Base-by-base conservation (phyloP, 352 stramenopile genomes). In the Globisporangium paroecandrum region DNA sequence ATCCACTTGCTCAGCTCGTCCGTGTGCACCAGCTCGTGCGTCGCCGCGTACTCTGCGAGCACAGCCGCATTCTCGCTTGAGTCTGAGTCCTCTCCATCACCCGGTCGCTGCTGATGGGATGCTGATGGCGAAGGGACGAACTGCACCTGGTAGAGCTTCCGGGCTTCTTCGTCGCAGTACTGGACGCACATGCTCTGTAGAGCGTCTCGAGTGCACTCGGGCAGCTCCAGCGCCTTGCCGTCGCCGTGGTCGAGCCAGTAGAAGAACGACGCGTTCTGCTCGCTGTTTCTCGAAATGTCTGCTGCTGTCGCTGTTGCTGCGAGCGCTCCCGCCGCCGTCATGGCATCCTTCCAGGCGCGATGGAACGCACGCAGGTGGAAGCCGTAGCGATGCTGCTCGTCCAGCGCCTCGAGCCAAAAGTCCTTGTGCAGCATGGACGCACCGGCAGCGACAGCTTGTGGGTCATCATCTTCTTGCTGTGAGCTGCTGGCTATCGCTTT, bases 371-470 rank as follows among this genome's bases (percentile, higher is more conserved):
- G 82, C 36, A 93, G 56, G 57, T 93, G 72, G 64, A 87, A 88
- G 3, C 84, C 84, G 66, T 93, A 93, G 59, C 84, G 84, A 32
- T 93, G 84, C 47, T 88, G 80, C n/a, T 71, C 47, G 69, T 93
- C 84, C 34, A 91, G 74, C 13, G 81, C 83, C 58, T 93, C 84
- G 15, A 93, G 77, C 84, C 84, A 91, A 58, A 91, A 93, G 54
- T 90, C 84, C 43, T 78, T 79, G 65, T 92, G 82, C 54, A 92
- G 71, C 15, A 90, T 82, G 15, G 78, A 20, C 15, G 62, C 34
- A 22, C 34, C 53, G 0, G 53, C 29, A 1, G 20, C 59, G 41
- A 25, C 62, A 22, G 15, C n/a, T 34, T 32, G n/a, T 58, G n/a
- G 10, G 1, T 24, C 13, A 34, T 32, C 32, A 2, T 41, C 13